These are phyloP conservation scores for Tillandsia fasciculata DNA, from an alignment of 176 grass and related monocot genomes.

Conservation along the genomic window DNA sequence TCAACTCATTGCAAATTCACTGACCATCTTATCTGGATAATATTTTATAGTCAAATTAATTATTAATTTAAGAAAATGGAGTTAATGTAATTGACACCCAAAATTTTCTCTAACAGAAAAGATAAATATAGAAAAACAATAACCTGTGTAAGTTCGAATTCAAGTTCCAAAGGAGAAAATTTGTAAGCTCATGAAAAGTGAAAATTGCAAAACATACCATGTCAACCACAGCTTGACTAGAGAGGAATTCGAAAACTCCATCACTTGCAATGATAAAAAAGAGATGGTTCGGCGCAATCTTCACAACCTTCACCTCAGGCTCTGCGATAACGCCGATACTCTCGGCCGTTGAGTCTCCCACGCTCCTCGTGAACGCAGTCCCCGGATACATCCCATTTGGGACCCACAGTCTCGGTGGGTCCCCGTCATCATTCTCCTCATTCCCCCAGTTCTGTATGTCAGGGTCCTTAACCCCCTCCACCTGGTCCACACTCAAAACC, in stretches of 20 bases:
- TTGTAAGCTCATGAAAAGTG: too few species aligned
- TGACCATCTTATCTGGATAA: too few species aligned
- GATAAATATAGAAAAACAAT: too few species aligned
- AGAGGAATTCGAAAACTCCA: slow-evolving; percentile 94
- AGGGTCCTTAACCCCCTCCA: slow-evolving; percentile 43
- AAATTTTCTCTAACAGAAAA: too few species aligned
- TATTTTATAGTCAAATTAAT: too few species aligned
- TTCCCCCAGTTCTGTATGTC: slow-evolving; percentile 36
- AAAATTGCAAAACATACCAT: slow-evolving; percentile 41
- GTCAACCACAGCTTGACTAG: slow-evolving; percentile 79
- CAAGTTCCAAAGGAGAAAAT: too few species aligned
- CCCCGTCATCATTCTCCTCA: slow-evolving; percentile 58
- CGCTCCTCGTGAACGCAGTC: slow-evolving; percentile 91
- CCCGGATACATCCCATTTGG: slow-evolving; percentile 78
- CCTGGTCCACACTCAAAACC: slow-evolving; percentile 74
- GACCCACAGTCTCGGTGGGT: slow-evolving; percentile 87
- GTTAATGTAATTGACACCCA: too few species aligned
- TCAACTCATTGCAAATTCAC: too few species aligned
- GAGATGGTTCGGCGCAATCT: slow-evolving; percentile 55
- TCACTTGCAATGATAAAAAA: slow-evolving; percentile 90
- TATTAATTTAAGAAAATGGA: too few species aligned
- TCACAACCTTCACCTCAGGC: slow-evolving; percentile 64
- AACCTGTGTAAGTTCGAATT: too few species aligned
- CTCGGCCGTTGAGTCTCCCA: slow-evolving; percentile 71
- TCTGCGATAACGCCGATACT: slow-evolving; percentile 67